Conservation (phyloP, 305 asterid genomes). For the Rubia tinctorum region DNA sequence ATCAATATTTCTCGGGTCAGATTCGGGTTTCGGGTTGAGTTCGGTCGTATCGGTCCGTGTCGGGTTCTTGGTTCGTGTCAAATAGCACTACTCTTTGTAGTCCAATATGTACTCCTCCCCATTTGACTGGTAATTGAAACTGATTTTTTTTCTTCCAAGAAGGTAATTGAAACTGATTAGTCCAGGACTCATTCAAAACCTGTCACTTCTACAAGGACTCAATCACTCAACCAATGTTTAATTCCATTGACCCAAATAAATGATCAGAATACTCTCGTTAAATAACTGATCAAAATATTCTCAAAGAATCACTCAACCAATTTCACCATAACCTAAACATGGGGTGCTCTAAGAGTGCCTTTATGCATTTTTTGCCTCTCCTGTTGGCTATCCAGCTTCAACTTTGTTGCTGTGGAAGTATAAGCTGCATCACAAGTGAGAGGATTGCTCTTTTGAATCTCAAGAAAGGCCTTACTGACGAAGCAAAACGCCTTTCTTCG, state of each 20-base stretch:
- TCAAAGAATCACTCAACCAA: no score
- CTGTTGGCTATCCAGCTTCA: neutral
- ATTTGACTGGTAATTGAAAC: neutral
- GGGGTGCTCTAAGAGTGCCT: neutral
- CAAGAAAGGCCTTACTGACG: neutral
- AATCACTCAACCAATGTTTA: neutral
- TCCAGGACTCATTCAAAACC: neutral
- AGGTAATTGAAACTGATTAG: neutral
- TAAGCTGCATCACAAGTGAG: conserved; percentile 3
- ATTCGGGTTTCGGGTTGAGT: no score
- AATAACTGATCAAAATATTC: no score
- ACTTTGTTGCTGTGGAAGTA: neutral
- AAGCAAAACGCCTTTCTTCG: conserved; percentile 15
- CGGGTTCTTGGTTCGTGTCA: no score
- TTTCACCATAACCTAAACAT: neutral
- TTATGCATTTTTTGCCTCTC: neutral
- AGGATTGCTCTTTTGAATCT: conserved; percentile 2
- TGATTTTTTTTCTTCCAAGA: no score
- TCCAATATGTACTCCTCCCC: neutral
- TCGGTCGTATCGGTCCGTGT: no score
- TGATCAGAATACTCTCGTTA: neutral
- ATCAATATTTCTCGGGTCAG: no score
- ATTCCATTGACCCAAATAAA: neutral
- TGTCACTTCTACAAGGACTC: neutral
- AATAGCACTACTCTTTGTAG: no score